Percentiles rank a stretch among this genome's conserved stretches.
Evolutionary conservation across 345 rosid genomes (phyloP).

Genomic region (Zanthoxylum bungeanum): DNA sequence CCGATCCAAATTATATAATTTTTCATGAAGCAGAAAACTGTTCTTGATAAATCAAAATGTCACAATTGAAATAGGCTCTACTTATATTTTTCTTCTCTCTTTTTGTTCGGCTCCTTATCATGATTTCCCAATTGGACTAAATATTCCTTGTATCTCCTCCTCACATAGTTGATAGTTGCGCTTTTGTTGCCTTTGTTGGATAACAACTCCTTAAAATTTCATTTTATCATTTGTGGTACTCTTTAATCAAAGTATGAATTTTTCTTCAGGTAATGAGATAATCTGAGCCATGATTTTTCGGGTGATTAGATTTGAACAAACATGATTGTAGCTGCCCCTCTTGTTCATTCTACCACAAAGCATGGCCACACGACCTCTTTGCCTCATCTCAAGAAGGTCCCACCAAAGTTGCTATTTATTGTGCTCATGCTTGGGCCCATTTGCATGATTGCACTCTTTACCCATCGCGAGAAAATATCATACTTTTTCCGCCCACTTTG

Average conservation of each 20-base stretch:
- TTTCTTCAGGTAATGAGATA: conserved; percentile 24
- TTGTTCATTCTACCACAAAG: conserved; percentile 13
- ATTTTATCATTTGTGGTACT: neutral
- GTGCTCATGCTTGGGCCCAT: conserved; percentile 45
- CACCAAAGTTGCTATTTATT: conserved; percentile 30
- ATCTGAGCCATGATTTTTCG: conserved; percentile 7
- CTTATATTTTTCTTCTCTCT: neutral
- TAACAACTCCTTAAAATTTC: neutral
- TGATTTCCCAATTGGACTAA: neutral
- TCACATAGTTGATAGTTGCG: conserved; percentile 2
- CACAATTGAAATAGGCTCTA: neutral
- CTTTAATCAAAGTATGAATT: neutral
- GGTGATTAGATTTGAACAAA: conserved; percentile 1
- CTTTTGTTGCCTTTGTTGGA: neutral
- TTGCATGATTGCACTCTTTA: conserved; percentile 46
- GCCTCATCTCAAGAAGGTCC: conserved; percentile 31
- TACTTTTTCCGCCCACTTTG: conserved; percentile 82
- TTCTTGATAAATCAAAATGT: neutral
- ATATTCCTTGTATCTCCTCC: neutral
- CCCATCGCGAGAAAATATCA: conserved; percentile 45
- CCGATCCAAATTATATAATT: neutral
- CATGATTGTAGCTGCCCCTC: conserved; percentile 18
- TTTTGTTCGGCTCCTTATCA: neutral
- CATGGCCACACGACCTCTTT: conserved; percentile 47
- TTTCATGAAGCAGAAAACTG: neutral